These are phyloP conservation scores for Platanthera guangdongensis DNA, from an alignment of 106 monocot species.

Conservation along the genomic window DNA sequence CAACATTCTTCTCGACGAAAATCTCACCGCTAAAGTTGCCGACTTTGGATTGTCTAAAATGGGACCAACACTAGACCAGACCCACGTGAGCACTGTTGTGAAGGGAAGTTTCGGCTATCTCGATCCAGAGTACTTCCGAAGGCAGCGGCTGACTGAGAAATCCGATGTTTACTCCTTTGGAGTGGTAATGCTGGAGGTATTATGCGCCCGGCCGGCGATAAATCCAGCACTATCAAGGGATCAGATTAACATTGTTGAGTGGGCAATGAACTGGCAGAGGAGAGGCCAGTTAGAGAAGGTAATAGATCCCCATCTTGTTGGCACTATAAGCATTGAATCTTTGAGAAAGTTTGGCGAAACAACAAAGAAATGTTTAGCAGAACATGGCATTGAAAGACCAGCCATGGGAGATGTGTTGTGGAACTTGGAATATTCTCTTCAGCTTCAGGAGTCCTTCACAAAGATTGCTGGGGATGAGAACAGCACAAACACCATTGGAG, in stretches of 20 bases:
- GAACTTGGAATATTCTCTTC: conserved; percentile 63
- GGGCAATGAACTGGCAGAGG: conserved; percentile 51
- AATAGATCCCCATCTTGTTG: conserved; percentile 38
- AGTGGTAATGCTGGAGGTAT: conserved; percentile 53
- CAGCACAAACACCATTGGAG: conserved; percentile 14
- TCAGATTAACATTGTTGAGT: conserved; percentile 56
- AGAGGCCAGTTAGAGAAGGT: conserved; percentile 38
- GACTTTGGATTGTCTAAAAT: conserved; percentile 62
- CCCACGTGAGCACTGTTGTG: conserved; percentile 47
- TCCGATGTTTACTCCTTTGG: conserved; percentile 18
- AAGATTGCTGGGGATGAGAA: conserved; percentile 12
- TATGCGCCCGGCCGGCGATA: conserved; percentile 57
- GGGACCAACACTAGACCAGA: conserved; percentile 44
- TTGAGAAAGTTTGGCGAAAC: conserved; percentile 51
- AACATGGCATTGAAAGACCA: conserved; percentile 47
- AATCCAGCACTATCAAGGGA: conserved; percentile 49
- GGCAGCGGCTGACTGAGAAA: no score
- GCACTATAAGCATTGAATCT: conserved; percentile 31
- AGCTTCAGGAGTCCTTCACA: conserved; percentile 40
- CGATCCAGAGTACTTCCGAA: no score
- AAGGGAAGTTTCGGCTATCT: no score
- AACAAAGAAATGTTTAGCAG: conserved; percentile 53
- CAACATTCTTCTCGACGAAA: conserved; percentile 62
- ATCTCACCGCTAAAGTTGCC: conserved; percentile 53
- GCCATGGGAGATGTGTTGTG: conserved; percentile 70